These are phyloP conservation scores for Candida michaelii DNA, from an alignment of 805 yeast genomes.

Conservation along the genomic window DNA sequence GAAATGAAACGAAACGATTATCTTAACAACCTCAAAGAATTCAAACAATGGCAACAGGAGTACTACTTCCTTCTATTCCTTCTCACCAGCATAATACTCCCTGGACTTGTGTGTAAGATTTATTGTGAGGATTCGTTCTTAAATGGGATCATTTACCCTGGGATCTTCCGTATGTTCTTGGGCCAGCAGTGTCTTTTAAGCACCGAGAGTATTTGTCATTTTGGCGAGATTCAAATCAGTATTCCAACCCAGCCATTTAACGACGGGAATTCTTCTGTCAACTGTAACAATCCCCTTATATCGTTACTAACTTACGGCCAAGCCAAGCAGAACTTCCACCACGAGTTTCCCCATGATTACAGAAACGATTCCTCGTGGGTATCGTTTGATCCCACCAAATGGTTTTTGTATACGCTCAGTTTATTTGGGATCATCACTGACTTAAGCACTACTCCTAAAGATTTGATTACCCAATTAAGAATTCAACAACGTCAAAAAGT, in stretches of 20 bases:
- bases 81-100: constrained; percentile 31
- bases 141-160: constrained; percentile 61
- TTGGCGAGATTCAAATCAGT: constrained; percentile 56
- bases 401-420: constrained; percentile 56
- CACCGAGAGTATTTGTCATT: constrained; percentile 83
- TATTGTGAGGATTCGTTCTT: constrained; percentile 30
- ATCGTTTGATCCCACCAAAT: constrained; percentile 86
- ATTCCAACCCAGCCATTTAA: constrained; percentile 54
- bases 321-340: constrained; percentile 91
- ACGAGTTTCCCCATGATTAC: constrained; percentile 91
- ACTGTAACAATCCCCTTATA: constrained; percentile 58
- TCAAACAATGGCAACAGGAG: constrained; percentile 38
- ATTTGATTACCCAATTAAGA: constrained; percentile 57
- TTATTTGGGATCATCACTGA: constrained; percentile 59
- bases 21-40: constrained; percentile 18
- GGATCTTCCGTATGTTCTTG: constrained; percentile 64
- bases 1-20: constrained; percentile 16
- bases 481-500: constrained; percentile 73
- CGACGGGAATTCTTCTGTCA: constrained; percentile 65
- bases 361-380: constrained; percentile 70
- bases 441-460: constrained; percentile 64
- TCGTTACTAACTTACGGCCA: constrained; percentile 81
- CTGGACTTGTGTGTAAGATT: constrained; percentile 24
- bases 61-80: constrained; percentile 27
- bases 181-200: constrained; percentile 81